Base-by-base conservation (phyloP, 1,284 basidiomycete species). In the Puccinia triticina region DNA sequence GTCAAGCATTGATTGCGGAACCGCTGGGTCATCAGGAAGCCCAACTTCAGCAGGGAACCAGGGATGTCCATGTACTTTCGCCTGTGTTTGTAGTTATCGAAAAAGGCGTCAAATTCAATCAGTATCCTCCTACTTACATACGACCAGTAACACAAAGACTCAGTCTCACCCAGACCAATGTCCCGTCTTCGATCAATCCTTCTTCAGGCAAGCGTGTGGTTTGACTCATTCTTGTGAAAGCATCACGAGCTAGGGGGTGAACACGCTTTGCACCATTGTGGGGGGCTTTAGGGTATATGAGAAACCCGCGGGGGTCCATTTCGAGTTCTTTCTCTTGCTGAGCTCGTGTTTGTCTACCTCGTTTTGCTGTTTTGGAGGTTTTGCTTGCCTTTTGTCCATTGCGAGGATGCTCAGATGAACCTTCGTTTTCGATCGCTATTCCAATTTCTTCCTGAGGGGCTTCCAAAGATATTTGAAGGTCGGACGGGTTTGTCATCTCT, bases 41-140 rank as follows among this genome's bases (percentile, higher is more conserved):
- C 81, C 81, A 26, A 82, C 81, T 77, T 82, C 81, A 34, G 73
- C 81, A n/a, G 81, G 81, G 32, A 82, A 82, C 81, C 81, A 82
- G 77, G 64, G 64, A 67, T 82, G 81, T 12, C 81, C 81, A 32
- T 61, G 73, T 7, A 82, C 73, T 23, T 82, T 82, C 5, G 81
- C 81, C 81, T 82, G 50, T 43, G 61, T 76, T 61, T 43, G 37
- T 8, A 46, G 23, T 29, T 57, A 48, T 26, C 37, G n/a, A 76
- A 21, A 64, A 77, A 48, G 2, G 26, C 21, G 32, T 37, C 46
- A 53, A 46, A 43, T 72, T 71, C 1, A 16, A 72, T 29, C 12
- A 57, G 57, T 11, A 37, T 10, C 50, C 40, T 12, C 12, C 40
- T 23, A 50, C 53, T 59, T 23, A 11, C 4, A 23, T 16, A 21